Evolutionary conservation across 1,139 yeast genomes (phyloP), one percentile per base, ranked within the genome.

Genomic region (Suhomyces bokatorum): DNA sequence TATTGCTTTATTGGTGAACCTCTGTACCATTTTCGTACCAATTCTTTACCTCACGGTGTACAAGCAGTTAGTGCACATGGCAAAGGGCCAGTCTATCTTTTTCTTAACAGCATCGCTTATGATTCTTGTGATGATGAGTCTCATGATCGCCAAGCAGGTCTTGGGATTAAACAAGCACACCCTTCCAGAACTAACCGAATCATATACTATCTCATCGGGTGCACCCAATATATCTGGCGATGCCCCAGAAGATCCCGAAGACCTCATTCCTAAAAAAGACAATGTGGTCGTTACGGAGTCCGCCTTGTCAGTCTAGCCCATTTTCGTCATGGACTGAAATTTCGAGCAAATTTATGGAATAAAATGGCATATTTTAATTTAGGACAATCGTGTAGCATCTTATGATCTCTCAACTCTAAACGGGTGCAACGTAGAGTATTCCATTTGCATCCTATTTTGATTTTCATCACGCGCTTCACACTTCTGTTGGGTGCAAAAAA

Each of bases 1-100:
- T 2, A 59, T 78, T 46, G 77, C 83, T 0, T 54, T 78, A 32
- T 54, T 76, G 20, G 67, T 75, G 54, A 76, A 76, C 45, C 40
- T 68, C 1, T 60, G 70, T 3, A 60, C 63, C 57, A 53, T 77
- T 16, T 46, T 70, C 2, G 52, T 66, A 1, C 83, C 83, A 0
- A 59, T 73, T 10, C 27, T 66, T 0, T 54, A 75, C 39, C 57
- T 78, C 32, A 61, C 64, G 11, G 39, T 77, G 17, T 79, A 78
- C 58, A 70, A 53, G 46, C 45, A 26, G 31, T 35, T 49, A 5
- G 42, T 54, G 39, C 38, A 37, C 20, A 4, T 44, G 47, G 46
- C 36, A 38, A 16, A 29, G 22, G 55, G 56, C 1, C 46, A 45
- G 0, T 28, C 43, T 14, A 39, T 46, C 2, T 53, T 54, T 29